Conservation (phyloP, 345 rosid species). For the Physaria fendleri region DNA sequence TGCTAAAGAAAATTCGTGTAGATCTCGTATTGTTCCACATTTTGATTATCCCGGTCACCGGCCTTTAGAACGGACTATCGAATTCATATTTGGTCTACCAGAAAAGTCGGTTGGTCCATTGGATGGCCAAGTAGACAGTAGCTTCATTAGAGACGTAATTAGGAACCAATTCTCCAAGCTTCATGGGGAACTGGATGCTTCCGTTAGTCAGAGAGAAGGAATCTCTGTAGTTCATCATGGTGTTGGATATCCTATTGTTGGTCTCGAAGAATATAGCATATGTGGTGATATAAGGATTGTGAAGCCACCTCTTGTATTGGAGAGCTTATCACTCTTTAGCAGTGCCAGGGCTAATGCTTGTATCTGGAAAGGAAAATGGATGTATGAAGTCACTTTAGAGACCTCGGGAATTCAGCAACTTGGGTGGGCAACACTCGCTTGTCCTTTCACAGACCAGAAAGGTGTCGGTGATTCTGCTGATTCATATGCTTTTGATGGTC, state of each 20-base stretch:
- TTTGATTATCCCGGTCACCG: conserved; percentile 72
- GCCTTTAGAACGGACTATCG: conserved; percentile 73
- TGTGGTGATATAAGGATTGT: conserved; percentile 74
- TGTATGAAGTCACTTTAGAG: conserved; percentile 91
- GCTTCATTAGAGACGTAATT: conserved; percentile 41
- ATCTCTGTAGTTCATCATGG: conserved; percentile 44
- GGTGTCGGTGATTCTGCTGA: conserved; percentile 99
- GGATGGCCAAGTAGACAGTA: conserved; percentile 40
- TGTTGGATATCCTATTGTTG: conserved; percentile 41
- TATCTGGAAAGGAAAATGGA: conserved; percentile 97
- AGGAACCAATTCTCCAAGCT: conserved; percentile 44
- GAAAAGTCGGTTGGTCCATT: conserved; percentile 51
- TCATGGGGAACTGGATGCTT: conserved; percentile 14
- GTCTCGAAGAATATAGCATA: conserved; percentile 61
- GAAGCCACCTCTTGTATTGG: conserved; percentile 67
- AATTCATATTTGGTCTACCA: conserved; percentile 61
- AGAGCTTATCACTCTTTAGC: conserved; percentile 87
- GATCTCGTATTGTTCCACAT: conserved; percentile 57
- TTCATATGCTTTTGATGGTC: conserved; percentile 98
- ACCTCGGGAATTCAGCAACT: conserved; percentile 92
- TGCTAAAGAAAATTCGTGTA: conserved; percentile 43
- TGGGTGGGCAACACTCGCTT: conserved; percentile 91
- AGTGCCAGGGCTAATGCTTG: conserved; percentile 77
- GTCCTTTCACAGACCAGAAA: conserved; percentile 84
- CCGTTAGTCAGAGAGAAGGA: conserved; percentile 46